Evolutionary conservation across 164 flowering plant genomes (phyloP).

Genomic region (Annona cherimola): DNA sequence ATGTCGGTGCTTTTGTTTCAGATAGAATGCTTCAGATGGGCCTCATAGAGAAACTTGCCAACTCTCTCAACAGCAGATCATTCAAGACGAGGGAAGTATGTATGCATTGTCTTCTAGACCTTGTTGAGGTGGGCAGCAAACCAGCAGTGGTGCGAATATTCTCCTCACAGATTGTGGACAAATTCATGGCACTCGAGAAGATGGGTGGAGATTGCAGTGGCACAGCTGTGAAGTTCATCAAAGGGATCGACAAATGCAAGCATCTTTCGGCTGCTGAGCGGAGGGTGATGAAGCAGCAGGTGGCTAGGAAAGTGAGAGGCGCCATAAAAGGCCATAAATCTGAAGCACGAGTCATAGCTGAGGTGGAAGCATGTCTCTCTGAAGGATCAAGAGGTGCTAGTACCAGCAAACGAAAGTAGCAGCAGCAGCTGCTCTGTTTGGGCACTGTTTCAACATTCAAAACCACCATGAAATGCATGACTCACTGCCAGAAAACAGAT

Average conservation of each 20-base stretch:
- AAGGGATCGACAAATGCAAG: constrained; percentile 43
- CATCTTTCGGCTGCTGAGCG: constrained; percentile 36
- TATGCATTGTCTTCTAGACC: constrained; percentile 29
- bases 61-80: constrained; percentile 32
- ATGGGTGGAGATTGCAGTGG: constrained; percentile 27
- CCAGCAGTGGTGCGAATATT: constrained; percentile 32
- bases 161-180: constrained; percentile 37
- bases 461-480: background rate
- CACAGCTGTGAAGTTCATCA: constrained; percentile 24
- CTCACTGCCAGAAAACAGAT: background rate
- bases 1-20: constrained; percentile 31
- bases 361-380: constrained; percentile 29
- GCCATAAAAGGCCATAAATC: constrained; percentile 33
- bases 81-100: constrained; percentile 34
- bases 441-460: background rate
- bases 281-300: constrained; percentile 42
- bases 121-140: constrained; percentile 42
- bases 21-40: constrained; percentile 25
- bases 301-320: constrained; percentile 31
- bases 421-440: background rate
- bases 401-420: constrained; percentile 20
- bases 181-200: constrained; percentile 32
- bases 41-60: constrained; percentile 28
- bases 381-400: constrained; percentile 36
- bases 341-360: constrained; percentile 30